Conservation (phyloP, 345 rosid species). For the Eucalyptus marginata region DNA sequence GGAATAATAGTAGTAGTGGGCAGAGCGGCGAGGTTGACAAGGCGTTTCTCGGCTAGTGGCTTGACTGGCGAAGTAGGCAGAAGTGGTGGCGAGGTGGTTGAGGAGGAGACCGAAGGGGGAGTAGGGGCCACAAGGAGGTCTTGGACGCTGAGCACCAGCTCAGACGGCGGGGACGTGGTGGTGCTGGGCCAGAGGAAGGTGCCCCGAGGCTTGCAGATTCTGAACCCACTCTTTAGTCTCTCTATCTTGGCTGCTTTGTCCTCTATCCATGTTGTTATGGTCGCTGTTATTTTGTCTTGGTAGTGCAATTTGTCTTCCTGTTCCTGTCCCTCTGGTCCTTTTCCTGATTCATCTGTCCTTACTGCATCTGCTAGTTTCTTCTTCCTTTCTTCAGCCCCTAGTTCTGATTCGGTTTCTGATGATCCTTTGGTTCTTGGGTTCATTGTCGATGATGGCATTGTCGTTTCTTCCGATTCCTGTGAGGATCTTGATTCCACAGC, state of each 20-base stretch:
- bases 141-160: constrained; percentile 6
- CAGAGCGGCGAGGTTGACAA: background rate
- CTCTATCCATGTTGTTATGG: constrained; percentile 7
- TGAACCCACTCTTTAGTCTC: constrained; percentile 71
- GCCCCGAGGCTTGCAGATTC: constrained; percentile 72
- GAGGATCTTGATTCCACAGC: constrained; percentile 13
- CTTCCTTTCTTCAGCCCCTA: background rate
- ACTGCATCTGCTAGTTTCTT: background rate
- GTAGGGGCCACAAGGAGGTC: constrained; percentile 17
- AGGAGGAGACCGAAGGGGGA: constrained; percentile 33
- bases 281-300: background rate
- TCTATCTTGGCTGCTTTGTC: constrained; percentile 32
- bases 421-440: background rate
- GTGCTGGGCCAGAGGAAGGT: constrained; percentile 69
- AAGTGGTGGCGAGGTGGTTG: constrained; percentile 4
- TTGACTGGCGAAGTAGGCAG: constrained; percentile 1
- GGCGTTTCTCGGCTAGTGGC: background rate
- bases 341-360: background rate
- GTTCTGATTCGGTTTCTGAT: background rate
- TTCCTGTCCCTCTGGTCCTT: background rate
- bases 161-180: constrained; percentile 8
- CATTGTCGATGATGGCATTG: background rate
- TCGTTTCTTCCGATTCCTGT: background rate
- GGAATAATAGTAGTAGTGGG: background rate
- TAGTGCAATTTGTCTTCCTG: background rate